phyloP scores from a whole-genome alignment of 208 protist genomes.

The Wallacemonas sp. region DNA sequence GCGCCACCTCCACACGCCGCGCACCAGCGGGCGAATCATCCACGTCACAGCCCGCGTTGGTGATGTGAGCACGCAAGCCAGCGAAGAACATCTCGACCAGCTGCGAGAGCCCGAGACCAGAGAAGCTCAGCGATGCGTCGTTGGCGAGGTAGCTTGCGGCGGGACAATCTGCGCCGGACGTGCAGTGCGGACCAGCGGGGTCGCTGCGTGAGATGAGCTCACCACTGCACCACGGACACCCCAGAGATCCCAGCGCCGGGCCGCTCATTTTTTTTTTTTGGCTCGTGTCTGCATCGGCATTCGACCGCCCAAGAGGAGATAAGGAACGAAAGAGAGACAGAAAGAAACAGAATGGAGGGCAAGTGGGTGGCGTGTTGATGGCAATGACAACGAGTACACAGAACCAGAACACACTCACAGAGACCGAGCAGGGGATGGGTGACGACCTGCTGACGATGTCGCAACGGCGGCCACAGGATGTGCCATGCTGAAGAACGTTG shows the following conservation, averaged over 20 bases:
- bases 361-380: background rate
- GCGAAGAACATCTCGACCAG: constrained; percentile 15
- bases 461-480: too few relatives aligned
- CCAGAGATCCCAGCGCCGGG: constrained; percentile 3
- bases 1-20: too few relatives aligned
- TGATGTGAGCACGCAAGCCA: constrained; percentile 17
- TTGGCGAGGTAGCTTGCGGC: constrained; percentile 4
- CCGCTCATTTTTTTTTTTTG: too few relatives aligned
- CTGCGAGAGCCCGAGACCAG: constrained; percentile 10
- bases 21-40: too few relatives aligned
- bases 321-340: background rate
- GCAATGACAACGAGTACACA: background rate
- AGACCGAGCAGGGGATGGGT: too few relatives aligned
- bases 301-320: background rate
- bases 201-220: constrained; percentile 9
- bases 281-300: background rate
- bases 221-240: constrained; percentile 32
- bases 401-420: background rate
- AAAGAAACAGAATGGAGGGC: background rate
- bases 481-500: too few relatives aligned
- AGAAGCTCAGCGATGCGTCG: constrained; percentile 23
- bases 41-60: background rate
- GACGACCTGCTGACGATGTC: too few relatives aligned
- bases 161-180: constrained; percentile 7
- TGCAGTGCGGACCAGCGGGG: constrained; percentile 10